These are phyloP conservation scores for Medicago arabica DNA, from an alignment of 306 rosid genomes.

Conservation along the genomic window DNA sequence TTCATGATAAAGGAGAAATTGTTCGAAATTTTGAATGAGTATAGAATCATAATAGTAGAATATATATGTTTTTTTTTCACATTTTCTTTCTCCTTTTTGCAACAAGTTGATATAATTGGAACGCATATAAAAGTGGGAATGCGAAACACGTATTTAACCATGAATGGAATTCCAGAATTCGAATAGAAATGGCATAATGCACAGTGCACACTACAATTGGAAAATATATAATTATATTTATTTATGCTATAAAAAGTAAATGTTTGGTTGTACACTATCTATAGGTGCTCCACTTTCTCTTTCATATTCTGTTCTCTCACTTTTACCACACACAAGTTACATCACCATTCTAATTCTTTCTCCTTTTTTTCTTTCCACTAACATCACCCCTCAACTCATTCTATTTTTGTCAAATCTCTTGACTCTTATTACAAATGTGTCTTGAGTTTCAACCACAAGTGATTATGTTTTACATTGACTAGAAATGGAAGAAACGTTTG, in stretches of 20 bases:
- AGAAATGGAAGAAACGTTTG: too few species aligned
- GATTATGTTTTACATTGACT: too few species aligned
- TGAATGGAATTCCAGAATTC: neutral
- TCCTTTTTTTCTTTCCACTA: neutral
- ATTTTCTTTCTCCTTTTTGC: too few species aligned
- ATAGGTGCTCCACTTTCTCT: conserved; percentile 10
- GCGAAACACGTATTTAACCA: neutral
- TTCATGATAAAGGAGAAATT: too few species aligned
- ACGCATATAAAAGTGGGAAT: neutral
- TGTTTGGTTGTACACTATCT: neutral
- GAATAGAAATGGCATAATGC: neutral
- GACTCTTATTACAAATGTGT: too few species aligned
- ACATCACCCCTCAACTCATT: neutral
- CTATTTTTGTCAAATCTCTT: neutral
- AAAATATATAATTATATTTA: neutral
- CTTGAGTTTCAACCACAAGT: too few species aligned
- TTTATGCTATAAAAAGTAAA: neutral
- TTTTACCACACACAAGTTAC: neutral
- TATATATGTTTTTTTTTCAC: too few species aligned
- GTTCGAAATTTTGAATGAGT: too few species aligned
- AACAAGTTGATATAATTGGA: neutral
- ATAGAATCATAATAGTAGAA: too few species aligned
- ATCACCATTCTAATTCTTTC: neutral
- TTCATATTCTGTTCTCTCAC: neutral
- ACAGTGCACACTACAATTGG: neutral